A percentile compares a stretch with the other conserved stretches of the same genome.
phyloP scores from a whole-genome alignment of 1,284 basidiomycete species.

The Ganoderma lucidum region DNA sequence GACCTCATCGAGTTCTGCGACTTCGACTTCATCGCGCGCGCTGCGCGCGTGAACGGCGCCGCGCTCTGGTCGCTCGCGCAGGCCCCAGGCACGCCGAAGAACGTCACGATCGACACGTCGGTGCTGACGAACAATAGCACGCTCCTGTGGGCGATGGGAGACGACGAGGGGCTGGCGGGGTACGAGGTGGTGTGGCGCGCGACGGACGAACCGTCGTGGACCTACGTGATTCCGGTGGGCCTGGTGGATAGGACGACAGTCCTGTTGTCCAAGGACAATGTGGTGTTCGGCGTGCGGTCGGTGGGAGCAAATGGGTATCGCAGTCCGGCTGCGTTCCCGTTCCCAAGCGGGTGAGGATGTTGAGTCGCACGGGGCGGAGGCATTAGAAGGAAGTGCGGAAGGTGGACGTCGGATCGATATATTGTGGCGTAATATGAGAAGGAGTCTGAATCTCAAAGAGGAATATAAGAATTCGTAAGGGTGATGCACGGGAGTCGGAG shows the following conservation, averaged over 20 bases:
- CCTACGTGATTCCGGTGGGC: slow-evolving; percentile 57
- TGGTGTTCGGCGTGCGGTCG: slow-evolving; percentile 56
- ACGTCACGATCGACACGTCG: slow-evolving; percentile 52
- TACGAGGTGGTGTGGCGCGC: slow-evolving; percentile 63
- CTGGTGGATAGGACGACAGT: slow-evolving; percentile 51
- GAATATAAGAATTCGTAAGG: neutral
- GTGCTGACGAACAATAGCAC: slow-evolving; percentile 62
- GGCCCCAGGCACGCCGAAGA: slow-evolving; percentile 59
- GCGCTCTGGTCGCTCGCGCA: slow-evolving; percentile 61
- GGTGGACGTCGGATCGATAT: neutral
- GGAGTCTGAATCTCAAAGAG: neutral
- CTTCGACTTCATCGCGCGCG: slow-evolving; percentile 56
- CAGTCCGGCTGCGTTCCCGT: slow-evolving; percentile 58
- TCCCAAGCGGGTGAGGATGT: slow-evolving; percentile 29
- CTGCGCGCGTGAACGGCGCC: slow-evolving; percentile 60
- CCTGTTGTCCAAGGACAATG: slow-evolving; percentile 58
- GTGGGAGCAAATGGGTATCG: slow-evolving; percentile 60
- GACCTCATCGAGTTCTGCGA: slow-evolving; percentile 61
- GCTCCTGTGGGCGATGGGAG: slow-evolving; percentile 52
- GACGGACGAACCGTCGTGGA: slow-evolving; percentile 56
- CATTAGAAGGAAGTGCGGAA: neutral
- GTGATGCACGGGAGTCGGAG: too few species aligned
- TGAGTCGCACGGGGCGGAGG: neutral
- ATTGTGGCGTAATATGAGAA: neutral
- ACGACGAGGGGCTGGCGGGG: slow-evolving; percentile 45